These are phyloP conservation scores for Picea abies DNA, from an alignment of 83 land plant species.

Conservation along the genomic window DNA sequence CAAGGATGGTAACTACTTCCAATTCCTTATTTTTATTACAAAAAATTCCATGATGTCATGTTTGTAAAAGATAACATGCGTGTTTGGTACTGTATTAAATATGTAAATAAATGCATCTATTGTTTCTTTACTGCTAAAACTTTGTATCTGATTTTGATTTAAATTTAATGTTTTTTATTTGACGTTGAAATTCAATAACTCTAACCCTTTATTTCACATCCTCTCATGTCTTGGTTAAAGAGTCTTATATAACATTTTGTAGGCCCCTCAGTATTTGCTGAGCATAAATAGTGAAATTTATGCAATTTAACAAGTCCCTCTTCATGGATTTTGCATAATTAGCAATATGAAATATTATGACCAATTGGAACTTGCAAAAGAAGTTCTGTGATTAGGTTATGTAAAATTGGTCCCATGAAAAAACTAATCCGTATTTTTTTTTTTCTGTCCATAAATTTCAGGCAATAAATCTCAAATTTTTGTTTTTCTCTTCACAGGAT, in stretches of 20 bases:
- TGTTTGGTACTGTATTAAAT: too few relatives aligned
- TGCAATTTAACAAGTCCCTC: neutral
- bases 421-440: neutral
- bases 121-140: neutral
- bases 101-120: neutral
- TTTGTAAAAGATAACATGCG: neutral
- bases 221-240: neutral
- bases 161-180: neutral
- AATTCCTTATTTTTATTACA: neutral
- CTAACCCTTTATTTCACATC: neutral
- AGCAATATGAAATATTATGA: neutral
- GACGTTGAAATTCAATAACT: neutral
- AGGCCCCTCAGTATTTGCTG: neutral
- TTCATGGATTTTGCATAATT: neutral
- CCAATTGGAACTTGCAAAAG: neutral
- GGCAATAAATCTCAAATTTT: slow-evolving; percentile 6
- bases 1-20: slow-evolving; percentile 47
- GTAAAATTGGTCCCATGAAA: neutral
- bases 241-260: neutral
- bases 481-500: slow-evolving; percentile 51
- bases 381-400: neutral
- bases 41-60: neutral
- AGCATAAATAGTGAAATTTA: neutral
- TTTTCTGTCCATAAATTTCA: neutral
- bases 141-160: neutral